These are phyloP conservation scores for Vickermania spadyakhi DNA, from an alignment of 208 protist genomes.

Conservation along the genomic window DNA sequence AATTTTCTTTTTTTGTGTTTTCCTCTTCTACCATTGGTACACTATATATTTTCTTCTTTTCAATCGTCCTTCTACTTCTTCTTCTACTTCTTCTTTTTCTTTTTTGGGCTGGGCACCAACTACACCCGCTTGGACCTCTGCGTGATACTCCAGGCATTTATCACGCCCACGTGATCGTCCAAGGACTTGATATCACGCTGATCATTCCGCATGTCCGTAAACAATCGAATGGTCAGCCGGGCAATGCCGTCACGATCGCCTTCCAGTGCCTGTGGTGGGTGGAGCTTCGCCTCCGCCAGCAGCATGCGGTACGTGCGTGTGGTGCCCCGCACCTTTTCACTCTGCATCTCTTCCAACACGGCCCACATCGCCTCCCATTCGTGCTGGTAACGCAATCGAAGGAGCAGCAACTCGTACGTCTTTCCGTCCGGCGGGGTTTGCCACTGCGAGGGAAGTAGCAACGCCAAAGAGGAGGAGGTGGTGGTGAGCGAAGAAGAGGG, in stretches of 20 bases:
- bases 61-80: too few species aligned
- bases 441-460: conserved; percentile 42
- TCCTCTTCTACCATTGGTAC: too few species aligned
- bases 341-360: conserved; percentile 58
- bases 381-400: conserved; percentile 36
- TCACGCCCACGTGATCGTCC: conserved; percentile 32
- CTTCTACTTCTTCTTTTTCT: too few species aligned
- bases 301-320: conserved; percentile 43
- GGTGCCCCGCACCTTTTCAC: conserved; percentile 31
- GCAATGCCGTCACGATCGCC: background rate
- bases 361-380: conserved; percentile 68
- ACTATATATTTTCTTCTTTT: too few species aligned
- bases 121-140: too few species aligned
- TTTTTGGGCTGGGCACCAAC: too few species aligned
- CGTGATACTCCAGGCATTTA: conserved; percentile 68
- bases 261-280: conserved; percentile 25
- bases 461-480: too few species aligned
- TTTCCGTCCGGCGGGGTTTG: conserved; percentile 35
- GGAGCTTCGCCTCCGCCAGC: conserved; percentile 22
- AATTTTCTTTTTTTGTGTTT: too few species aligned
- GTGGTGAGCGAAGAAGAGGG: conserved; percentile 1
- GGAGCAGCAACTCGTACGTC: conserved; percentile 70
- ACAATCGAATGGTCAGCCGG: conserved; percentile 39
- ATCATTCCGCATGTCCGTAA: conserved; percentile 38
- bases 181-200: conserved; percentile 47